Base-by-base conservation (phyloP, 768 basidiomycete genomes). In the Thelephora aurantiotincta region DNA sequence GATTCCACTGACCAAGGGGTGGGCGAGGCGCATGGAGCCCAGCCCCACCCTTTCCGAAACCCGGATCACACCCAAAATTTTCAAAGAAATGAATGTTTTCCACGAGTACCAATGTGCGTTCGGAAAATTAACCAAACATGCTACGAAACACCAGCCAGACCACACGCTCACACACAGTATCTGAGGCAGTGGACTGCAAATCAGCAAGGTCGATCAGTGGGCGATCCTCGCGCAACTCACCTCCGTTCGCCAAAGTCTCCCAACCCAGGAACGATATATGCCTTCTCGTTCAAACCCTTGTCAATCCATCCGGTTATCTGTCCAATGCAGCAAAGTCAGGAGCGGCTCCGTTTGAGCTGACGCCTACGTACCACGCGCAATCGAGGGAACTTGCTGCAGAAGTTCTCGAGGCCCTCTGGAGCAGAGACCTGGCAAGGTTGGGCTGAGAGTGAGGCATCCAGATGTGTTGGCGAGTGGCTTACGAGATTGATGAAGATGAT, bases 221-320 rank as follows among this genome's bases (percentile, higher is more conserved):
- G 20, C 5, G 16, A 23, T 35, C 35, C 16, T 33, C 1, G 11
- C 36, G 12, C 16, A 35, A 34, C 65, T 51, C 55, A 82, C 85
- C 88, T 80, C 59, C 88, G 68, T 61, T 94, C 92, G 45, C 92
- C 92, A 61, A 97, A 97, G 61, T 97, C 92, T n/a, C 92, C 92
- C n/a, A 97, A 69, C 23, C 92, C 91, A 6, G 90, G 91, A 48
- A 92, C 78, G 55, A 93, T 93, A 59, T 84, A 96, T 19, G 86
- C 79, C 60, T 82, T 88, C 49, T 87, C 87, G 55, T 97, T 92
- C 45, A 97, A 73, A 4, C 90, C 87, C 54, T 90, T 68, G 60
- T 97, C 92, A 46, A 97, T 89, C 90, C 92, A 94, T 2, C 92
- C 92, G 11, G 92, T 94, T 46, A 96, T 82, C 85, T 91, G 53